phyloP scores from a whole-genome alignment of 2,329 filamentous ascomycete species.

The Alternaria arbusti region DNA sequence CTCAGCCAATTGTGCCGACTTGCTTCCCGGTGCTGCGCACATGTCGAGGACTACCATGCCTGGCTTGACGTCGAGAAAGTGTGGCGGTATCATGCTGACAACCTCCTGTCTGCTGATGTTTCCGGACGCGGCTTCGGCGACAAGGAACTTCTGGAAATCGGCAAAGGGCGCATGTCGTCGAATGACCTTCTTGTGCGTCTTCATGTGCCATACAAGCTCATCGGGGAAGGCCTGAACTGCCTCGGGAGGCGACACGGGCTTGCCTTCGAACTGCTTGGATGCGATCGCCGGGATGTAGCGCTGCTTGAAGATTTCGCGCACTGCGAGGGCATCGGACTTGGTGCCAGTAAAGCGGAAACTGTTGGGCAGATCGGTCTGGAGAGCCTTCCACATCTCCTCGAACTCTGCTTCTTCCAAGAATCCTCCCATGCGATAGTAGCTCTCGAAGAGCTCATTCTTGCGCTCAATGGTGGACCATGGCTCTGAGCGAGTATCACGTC shows the following conservation, averaged over 20 bases:
- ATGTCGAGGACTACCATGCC: slow-evolving; percentile 94
- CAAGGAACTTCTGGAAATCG: slow-evolving; percentile 95
- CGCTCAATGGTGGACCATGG: slow-evolving; percentile 68
- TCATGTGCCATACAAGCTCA: slow-evolving; percentile 96
- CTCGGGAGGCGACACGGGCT: slow-evolving; percentile 79
- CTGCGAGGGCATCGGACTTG: slow-evolving; percentile 90
- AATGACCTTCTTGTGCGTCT: slow-evolving; percentile 93
- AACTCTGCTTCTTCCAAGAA: slow-evolving; percentile 80
- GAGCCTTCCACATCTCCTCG: slow-evolving; percentile 80
- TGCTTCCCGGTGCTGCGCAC: slow-evolving; percentile 96
- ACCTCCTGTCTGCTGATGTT: slow-evolving; percentile 98
- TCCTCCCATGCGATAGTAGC: slow-evolving; percentile 76
- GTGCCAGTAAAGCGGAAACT: slow-evolving; percentile 98
- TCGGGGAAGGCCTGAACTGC: slow-evolving; percentile 93
- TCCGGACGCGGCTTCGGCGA: slow-evolving; percentile 94
- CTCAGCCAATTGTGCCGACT: slow-evolving; percentile 93
- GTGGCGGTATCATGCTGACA: slow-evolving; percentile 97
- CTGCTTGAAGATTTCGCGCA: slow-evolving; percentile 85
- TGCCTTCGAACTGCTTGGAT: slow-evolving; percentile 81
- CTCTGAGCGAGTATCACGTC: slow-evolving; percentile 39
- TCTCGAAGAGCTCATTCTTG: slow-evolving; percentile 83
- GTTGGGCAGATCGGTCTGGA: slow-evolving; percentile 88
- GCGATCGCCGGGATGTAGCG: slow-evolving; percentile 91
- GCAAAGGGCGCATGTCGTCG: slow-evolving; percentile 93
- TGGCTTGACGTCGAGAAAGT: slow-evolving; percentile 88